Evolutionary conservation across 331 rosid genomes (phyloP).

Genomic region (Spiraea crenata): DNA sequence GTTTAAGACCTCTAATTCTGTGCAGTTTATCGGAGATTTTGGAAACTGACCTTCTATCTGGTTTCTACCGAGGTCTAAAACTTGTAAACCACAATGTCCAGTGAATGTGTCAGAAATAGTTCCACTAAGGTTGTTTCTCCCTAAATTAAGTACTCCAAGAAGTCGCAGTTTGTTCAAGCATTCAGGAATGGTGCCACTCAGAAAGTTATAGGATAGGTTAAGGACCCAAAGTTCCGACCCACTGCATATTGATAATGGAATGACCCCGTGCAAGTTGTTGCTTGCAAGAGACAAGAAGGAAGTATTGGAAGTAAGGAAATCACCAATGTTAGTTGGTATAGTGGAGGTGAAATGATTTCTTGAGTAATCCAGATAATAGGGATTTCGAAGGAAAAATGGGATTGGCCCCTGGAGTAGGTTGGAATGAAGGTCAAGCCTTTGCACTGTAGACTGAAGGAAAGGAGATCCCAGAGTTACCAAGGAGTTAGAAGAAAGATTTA

Average conservation of each 20-base stretch:
- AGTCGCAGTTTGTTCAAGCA: neutral
- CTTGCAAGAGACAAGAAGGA: slow-evolving; percentile 12
- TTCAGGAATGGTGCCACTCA: neutral
- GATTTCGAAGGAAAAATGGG: accelerated
- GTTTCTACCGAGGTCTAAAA: slow-evolving; percentile 9
- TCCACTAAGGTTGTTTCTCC: slow-evolving; percentile 9
- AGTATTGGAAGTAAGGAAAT: accelerated
- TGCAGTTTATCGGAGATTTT: slow-evolving; percentile 13
- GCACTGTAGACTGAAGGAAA: neutral
- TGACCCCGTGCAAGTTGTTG: slow-evolving; percentile 6
- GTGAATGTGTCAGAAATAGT: neutral
- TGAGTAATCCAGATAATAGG: neutral
- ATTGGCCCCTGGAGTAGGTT: slow-evolving; percentile 10
- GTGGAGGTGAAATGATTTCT: neutral
- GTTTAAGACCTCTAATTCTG: neutral
- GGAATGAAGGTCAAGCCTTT: neutral
- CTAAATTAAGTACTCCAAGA: neutral
- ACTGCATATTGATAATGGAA: slow-evolving; percentile 5
- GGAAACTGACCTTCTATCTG: slow-evolving; percentile 1
- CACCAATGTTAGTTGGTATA: neutral
- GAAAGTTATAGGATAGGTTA: neutral
- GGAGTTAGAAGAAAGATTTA: slow-evolving; percentile 8
- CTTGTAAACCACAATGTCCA: neutral
- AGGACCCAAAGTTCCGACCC: neutral
- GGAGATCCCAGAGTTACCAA: slow-evolving; percentile 2